Conservation (phyloP, 1,139 yeast genomes). For the Candida glucosophila region DNA sequence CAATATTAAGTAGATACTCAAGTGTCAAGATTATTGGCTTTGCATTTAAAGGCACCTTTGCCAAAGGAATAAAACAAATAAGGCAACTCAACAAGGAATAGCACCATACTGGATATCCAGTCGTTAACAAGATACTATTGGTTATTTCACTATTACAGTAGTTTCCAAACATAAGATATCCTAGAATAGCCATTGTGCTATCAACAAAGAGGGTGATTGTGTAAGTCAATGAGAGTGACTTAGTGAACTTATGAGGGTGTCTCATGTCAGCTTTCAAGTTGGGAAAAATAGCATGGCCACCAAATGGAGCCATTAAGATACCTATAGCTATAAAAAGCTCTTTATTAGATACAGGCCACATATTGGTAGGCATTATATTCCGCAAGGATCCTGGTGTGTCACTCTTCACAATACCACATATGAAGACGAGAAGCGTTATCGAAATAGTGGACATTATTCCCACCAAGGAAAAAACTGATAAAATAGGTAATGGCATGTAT, state of each 20-base stretch:
- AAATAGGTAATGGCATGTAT: slow-evolving; percentile 35
- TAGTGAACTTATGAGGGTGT: slow-evolving; percentile 39
- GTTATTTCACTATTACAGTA: slow-evolving; percentile 76
- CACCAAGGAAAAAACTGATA: slow-evolving; percentile 35
- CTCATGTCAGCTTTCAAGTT: slow-evolving; percentile 51
- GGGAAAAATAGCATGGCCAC: slow-evolving; percentile 57
- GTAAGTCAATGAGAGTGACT: slow-evolving; percentile 37
- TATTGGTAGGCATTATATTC: slow-evolving; percentile 34
- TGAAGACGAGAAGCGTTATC: slow-evolving; percentile 29
- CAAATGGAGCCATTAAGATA: slow-evolving; percentile 54
- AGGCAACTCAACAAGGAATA: slow-evolving; percentile 57
- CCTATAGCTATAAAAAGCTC: slow-evolving; percentile 45
- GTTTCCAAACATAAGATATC: slow-evolving; percentile 82
- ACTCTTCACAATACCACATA: slow-evolving; percentile 31
- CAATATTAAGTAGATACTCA: slow-evolving; percentile 22
- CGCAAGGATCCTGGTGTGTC: slow-evolving; percentile 36
- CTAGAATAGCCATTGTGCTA: slow-evolving; percentile 66
- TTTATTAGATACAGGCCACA: slow-evolving; percentile 34
- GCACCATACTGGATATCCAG: slow-evolving; percentile 66
- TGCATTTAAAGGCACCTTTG: slow-evolving; percentile 81
- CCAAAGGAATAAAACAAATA: slow-evolving; percentile 76
- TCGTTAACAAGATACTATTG: slow-evolving; percentile 57
- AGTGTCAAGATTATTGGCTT: slow-evolving; percentile 75
- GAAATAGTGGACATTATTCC: slow-evolving; percentile 40
- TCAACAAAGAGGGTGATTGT: slow-evolving; percentile 66